Evolutionary conservation across 208 protist species (phyloP), one percentile per base, ranked within the genome.

Genomic region (Trypanosoma brucei): DNA sequence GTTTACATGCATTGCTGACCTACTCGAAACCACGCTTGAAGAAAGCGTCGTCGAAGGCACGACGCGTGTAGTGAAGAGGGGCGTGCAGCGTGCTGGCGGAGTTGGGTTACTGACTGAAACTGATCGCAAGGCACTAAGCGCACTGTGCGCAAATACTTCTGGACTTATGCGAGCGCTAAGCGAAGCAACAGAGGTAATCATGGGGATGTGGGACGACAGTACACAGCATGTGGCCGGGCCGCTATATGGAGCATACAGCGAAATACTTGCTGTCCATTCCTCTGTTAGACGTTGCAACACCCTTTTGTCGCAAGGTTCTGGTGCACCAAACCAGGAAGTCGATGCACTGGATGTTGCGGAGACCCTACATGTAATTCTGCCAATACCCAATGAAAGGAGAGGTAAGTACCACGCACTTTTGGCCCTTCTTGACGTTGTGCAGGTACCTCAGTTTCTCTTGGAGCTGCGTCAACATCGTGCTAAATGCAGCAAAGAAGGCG

Each of bases 321-420:
- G 33, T 40, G 46, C 3, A 40, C 35, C n/a, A 3, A 34, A 49
- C n/a, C 22, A 22, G 34, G 55, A 59, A 9, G 22, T 51, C 11
- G 36, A 59, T 35, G 14, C 31, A 0, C 67, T 73, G 52, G 54
- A 73, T 57, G 44, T 54, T 33, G 33, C 53, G 45, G 46, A 82
- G 59, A 64, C 67, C 8, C 64, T 96, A 46, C 59, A 62, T 31
- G 62, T 62, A 30, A 75, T 91, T n/a, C 62, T 93, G 14, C 62
- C 55, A 2, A 74, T 91, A 55, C 78, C 75, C 36, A 76, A 80
- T 40, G 84, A 93, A 62, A 78, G 90, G 8, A 70, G 90, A 9
- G 90, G 85, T 51, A 93, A 88, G 71, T 96, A 96, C 59, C 90
- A 93, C 57, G 90, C 90, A 14, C 68, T 96, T 36, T 76, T 88